Percentiles rank a stretch among this genome's conserved stretches.
Evolutionary conservation across 352 stramenopile genomes (phyloP).

Genomic region (Globisporangium lucens): DNA sequence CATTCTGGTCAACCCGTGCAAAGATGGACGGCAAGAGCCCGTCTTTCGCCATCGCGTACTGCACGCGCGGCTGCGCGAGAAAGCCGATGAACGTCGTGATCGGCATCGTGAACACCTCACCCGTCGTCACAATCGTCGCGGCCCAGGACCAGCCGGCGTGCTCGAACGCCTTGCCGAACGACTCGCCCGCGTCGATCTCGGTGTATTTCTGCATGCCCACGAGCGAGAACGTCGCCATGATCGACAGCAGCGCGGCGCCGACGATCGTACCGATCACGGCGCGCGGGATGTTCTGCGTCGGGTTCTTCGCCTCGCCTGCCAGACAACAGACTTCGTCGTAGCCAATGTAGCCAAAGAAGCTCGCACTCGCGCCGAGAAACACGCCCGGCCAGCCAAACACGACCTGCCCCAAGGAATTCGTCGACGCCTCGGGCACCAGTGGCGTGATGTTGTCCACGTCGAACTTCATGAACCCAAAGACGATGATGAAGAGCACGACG

Average conservation of each 20-base stretch:
- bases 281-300: slow-evolving; percentile 81
- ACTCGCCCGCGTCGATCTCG: slow-evolving; percentile 71
- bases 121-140: slow-evolving; percentile 82
- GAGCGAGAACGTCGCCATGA: slow-evolving; percentile 89
- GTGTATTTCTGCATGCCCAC: slow-evolving; percentile 91
- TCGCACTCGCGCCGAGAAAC: slow-evolving; percentile 87
- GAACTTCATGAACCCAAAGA: slow-evolving; percentile 84
- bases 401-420: slow-evolving; percentile 27
- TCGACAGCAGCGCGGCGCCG: slow-evolving; percentile 74
- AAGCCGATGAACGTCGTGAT: slow-evolving; percentile 96
- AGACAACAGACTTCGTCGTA: slow-evolving; percentile 97
- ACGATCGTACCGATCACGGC: slow-evolving; percentile 90
- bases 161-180: slow-evolving; percentile 76
- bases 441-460: slow-evolving; percentile 78
- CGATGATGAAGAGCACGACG: slow-evolving; percentile 92
- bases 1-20: slow-evolving; percentile 57
- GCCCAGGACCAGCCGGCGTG: slow-evolving; percentile 60
- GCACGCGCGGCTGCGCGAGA: slow-evolving; percentile 89
- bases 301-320: slow-evolving; percentile 85
- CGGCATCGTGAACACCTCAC: slow-evolving; percentile 93
- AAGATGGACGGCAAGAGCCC: slow-evolving; percentile 90
- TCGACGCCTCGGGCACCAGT: slow-evolving; percentile 59
- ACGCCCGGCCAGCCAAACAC: slow-evolving; percentile 79
- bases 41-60: slow-evolving; percentile 92
- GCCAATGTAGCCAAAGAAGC: slow-evolving; percentile 96